phyloP scores from a whole-genome alignment of 2,329 filamentous ascomycete genomes.

The Aspergillus versicolor region DNA sequence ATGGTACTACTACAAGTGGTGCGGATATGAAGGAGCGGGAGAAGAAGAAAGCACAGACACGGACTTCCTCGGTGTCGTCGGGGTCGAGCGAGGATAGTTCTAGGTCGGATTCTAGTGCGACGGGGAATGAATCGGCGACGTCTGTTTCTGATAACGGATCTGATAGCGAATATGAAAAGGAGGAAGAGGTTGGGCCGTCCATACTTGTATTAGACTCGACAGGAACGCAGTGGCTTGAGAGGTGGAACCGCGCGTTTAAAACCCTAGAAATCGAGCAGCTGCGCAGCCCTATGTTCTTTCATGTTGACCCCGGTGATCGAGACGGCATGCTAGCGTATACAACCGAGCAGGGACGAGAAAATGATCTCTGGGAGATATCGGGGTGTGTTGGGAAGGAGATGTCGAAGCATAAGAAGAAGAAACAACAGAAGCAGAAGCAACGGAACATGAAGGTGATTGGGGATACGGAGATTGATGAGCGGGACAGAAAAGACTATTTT shows the following conservation, averaged over 20 bases:
- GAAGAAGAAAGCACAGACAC: neutral
- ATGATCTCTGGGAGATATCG: slow-evolving; percentile 67
- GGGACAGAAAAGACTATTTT: slow-evolving; percentile 69
- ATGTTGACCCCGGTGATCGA: slow-evolving; percentile 72
- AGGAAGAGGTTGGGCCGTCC: slow-evolving; percentile 23
- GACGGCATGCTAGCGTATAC: slow-evolving; percentile 71
- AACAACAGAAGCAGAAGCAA: slow-evolving; percentile 53
- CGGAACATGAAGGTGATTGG: slow-evolving; percentile 27
- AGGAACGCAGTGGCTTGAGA: slow-evolving; percentile 64
- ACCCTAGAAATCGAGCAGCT: slow-evolving; percentile 69
- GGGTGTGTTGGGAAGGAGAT: slow-evolving; percentile 77
- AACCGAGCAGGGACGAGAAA: slow-evolving; percentile 58
- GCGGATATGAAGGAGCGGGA: slow-evolving; percentile 2
- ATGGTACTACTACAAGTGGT: neutral
- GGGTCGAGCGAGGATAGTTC: neutral
- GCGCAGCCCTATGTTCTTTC: slow-evolving; percentile 79
- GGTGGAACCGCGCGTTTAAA: slow-evolving; percentile 69
- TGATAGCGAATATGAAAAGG: neutral
- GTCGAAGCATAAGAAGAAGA: slow-evolving; percentile 73
- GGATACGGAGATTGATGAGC: slow-evolving; percentile 59
- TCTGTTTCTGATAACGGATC: neutral
- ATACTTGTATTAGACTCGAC: slow-evolving; percentile 68
- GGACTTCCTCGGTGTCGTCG: neutral
- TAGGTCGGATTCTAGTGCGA: neutral
- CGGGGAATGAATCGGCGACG: neutral